Conservation (phyloP, 257 asterid genomes). For the Anisodus acutangulus region DNA sequence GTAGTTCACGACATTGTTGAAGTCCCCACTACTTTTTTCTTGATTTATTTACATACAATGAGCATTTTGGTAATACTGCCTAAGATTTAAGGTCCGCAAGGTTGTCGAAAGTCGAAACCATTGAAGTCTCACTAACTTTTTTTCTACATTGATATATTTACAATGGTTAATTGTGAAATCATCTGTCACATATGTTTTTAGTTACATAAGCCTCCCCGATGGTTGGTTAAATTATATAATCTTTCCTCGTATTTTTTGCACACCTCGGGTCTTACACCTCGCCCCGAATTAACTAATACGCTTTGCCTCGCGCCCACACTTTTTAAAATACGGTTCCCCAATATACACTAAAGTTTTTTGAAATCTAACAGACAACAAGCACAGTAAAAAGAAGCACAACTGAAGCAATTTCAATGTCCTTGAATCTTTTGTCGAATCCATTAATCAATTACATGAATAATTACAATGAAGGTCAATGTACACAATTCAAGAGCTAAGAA, state of each 20-base stretch:
- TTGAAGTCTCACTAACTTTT: background rate
- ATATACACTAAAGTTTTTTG: too few species aligned
- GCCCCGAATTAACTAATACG: too few species aligned
- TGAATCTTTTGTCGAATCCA: constrained; percentile 1
- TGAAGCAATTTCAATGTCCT: constrained; percentile 17
- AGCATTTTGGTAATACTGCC: background rate
- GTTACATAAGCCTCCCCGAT: too few species aligned
- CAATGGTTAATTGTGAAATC: background rate
- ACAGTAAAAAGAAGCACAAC: background rate
- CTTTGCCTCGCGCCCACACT: too few species aligned
- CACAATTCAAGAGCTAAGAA: constrained; percentile 37
- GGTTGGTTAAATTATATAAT: too few species aligned
- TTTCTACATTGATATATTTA: background rate
- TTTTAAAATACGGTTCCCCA: too few species aligned
- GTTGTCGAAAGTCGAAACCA: background rate
- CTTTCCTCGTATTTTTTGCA: too few species aligned
- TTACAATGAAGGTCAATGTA: constrained; percentile 39
- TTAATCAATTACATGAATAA: constrained; percentile 29
- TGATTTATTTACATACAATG: too few species aligned
- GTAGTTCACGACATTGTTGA: background rate
- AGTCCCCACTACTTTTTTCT: background rate
- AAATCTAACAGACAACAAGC: too few species aligned
- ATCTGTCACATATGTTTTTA: background rate
- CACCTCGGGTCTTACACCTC: too few species aligned
- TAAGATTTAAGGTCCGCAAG: background rate